Base-by-base conservation (phyloP, 2,329 filamentous ascomycete genomes). In the Apiospora marii region DNA sequence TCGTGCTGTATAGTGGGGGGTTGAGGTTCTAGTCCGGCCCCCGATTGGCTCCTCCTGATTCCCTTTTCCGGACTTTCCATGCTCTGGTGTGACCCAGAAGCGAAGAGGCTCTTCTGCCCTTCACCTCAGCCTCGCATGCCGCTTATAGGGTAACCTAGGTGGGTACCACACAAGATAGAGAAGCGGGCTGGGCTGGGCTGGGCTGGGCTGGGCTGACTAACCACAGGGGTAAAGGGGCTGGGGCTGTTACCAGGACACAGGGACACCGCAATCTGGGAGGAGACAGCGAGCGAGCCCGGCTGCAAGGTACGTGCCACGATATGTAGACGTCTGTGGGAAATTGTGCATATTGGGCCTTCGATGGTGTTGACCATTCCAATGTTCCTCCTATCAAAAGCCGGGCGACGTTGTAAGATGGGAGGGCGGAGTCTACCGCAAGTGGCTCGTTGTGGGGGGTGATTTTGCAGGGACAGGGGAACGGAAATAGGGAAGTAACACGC, bases 391-490 rank as follows among this genome's bases (percentile, higher is more conserved):
- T 22, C 53, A 37, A 34, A 61, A 61, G 53, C 30, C 30, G 34
- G 30, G 14, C 53, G 53, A 37, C 53, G 53, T 61, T 61, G 58
- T 30, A 22, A 37, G 58, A 41, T 41, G 58, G 34, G 58, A 64
- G 58, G 58, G 58, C 34, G 58, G 58, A 19, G 34, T 41, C 58
- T n/a, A 64, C 34, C 19, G 58, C 19, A 64, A 64, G n/a, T 41
- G 34, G 58, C 19, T 64, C 58, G 34, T 64, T 37, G 58, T 64
- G 58, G 58, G 51, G 58, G 58, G 30, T 37, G 19, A 13, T 64
- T n/a, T 64, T 41, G 58, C 58, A 64, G 58, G 58, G 58, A 64
- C 58, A 61, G n/a, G 58, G 58, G 13, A 37, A 61, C 53, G n/a
- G 34, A 64, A 64, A 64, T 64, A 64, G 58, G 58, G 58, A 64